Evolutionary conservation across 176 grass and related monocot genomes (phyloP), one percentile per base, ranked within the genome.

Genomic region (Luzula sylvatica): DNA sequence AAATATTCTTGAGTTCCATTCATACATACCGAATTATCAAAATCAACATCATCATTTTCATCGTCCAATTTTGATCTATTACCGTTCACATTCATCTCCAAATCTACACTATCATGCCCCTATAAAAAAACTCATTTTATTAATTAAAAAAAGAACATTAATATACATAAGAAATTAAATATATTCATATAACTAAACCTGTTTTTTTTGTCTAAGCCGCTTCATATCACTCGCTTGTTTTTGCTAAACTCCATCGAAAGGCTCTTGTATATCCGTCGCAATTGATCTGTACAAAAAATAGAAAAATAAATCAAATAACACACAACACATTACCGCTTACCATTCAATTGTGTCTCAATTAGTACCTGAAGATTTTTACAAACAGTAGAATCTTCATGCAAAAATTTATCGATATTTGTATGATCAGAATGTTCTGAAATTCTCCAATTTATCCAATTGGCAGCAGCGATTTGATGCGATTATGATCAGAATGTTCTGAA

Each of bases 51-150:
- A 35, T n/a, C n/a, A 14, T 95, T 83, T 45, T 75, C 70, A 62
- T 61, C 56, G 44, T 64, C 59, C 23, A 69, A 90, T 52, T 67
- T 80, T 5, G 85, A 83, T 38, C 60, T 87, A 1, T 70, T 68
- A 4, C 86, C 92, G 74, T 83, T 98, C 0, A 98, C 73, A 65
- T 73, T 89, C 68, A 98, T 98, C 74, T 90, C 81, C 47, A 98
- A 77, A 72, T 98, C 92, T 55, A 98, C 65, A 71, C 86, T 81
- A 74, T 98, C 92, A 46, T 89, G 92, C 20, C 85, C 92, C 92
- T 90, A 67, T 26, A 52, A 55, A 53, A 27, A 74, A 70, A 15
- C 30, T 46, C 24, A 38, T 25, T 22, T 35, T 19, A 43, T 66
- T 27, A 38, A 27, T 1, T 32, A 46, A 8, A 27, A 39, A 8